A percentile compares a stretch with the other conserved stretches of the same genome.
Evolutionary conservation across 1,139 yeast genomes (phyloP).

Genomic region (Sugiyamaella paludigena): DNA sequence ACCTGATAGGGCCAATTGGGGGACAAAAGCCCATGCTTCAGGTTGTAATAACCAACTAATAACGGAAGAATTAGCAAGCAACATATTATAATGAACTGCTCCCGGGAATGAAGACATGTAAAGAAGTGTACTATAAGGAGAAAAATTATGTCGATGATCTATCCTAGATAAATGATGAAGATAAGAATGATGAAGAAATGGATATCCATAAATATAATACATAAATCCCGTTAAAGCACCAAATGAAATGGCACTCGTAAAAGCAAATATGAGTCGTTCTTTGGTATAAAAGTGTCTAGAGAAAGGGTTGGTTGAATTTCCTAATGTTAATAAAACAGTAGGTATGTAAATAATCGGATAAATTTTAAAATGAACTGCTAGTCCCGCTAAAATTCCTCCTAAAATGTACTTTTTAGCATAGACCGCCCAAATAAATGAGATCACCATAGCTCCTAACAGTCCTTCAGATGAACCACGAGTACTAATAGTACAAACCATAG

Average conservation of each 20-base stretch:
- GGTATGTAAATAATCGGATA: constrained; percentile 86
- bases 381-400: constrained; percentile 66
- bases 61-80: background rate
- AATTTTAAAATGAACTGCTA: constrained; percentile 84
- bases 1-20: constrained; percentile 66
- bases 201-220: constrained; percentile 68
- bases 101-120: constrained; percentile 46
- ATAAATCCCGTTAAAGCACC: constrained; percentile 50
- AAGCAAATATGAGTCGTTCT: constrained; percentile 47
- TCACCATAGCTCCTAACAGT: constrained; percentile 71
- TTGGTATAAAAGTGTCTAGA: constrained; percentile 42
- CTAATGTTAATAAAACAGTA: constrained; percentile 45
- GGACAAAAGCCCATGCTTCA: constrained; percentile 62
- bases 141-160: constrained; percentile 94
- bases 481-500: constrained; percentile 91
- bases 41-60: constrained; percentile 10
- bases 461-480: constrained; percentile 96
- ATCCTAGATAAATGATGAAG: constrained; percentile 77
- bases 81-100: background rate
- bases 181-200: constrained; percentile 76
- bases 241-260: constrained; percentile 47
- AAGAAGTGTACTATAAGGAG: constrained; percentile 74
- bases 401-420: constrained; percentile 43
- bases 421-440: constrained; percentile 52
- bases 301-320: constrained; percentile 18